These are phyloP conservation scores for Chlorencoelia australis DNA, from an alignment of 2,329 filamentous ascomycete genomes.

Conservation along the genomic window DNA sequence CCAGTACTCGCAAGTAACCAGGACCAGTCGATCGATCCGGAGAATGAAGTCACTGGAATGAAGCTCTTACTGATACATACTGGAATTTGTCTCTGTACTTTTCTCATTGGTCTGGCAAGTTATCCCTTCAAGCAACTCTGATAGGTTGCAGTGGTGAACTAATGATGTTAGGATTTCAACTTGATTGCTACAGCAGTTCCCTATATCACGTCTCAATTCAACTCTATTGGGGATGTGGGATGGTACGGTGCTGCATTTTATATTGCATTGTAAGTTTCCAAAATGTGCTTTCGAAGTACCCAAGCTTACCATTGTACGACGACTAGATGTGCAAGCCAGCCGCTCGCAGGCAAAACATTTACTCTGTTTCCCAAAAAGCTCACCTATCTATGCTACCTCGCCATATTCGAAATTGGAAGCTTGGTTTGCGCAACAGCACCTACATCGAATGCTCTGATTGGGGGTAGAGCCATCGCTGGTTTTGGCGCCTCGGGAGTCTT, in stretches of 20 bases:
- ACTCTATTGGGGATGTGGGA: conserved; percentile 28
- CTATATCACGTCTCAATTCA: conserved; percentile 28
- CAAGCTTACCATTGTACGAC: background rate
- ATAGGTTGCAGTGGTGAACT: background rate
- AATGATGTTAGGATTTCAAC: conserved; percentile 1
- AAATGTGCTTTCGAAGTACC: background rate
- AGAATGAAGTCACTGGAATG: conserved; percentile 3
- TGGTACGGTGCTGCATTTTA: conserved; percentile 27
- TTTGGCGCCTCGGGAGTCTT: conserved; percentile 37
- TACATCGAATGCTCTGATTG: conserved; percentile 34
- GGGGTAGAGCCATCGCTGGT: conserved; percentile 37
- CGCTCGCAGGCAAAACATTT: background rate
- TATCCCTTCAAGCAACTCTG: background rate
- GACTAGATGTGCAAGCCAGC: background rate
- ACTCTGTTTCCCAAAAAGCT: background rate
- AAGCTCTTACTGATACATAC: conserved; percentile 2
- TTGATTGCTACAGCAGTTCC: conserved; percentile 24
- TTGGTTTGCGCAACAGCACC: conserved; percentile 35
- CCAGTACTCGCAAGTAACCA: background rate
- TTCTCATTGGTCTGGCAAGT: conserved; percentile 2
- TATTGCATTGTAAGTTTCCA: conserved; percentile 25
- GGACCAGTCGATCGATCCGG: conserved; percentile 3
- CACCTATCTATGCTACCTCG: conserved; percentile 29
- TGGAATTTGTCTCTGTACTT: conserved; percentile 4
- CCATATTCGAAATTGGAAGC: conserved; percentile 39